These are phyloP conservation scores for Rhizophora mangle DNA, from an alignment of 345 rosid genomes.

Conservation along the genomic window DNA sequence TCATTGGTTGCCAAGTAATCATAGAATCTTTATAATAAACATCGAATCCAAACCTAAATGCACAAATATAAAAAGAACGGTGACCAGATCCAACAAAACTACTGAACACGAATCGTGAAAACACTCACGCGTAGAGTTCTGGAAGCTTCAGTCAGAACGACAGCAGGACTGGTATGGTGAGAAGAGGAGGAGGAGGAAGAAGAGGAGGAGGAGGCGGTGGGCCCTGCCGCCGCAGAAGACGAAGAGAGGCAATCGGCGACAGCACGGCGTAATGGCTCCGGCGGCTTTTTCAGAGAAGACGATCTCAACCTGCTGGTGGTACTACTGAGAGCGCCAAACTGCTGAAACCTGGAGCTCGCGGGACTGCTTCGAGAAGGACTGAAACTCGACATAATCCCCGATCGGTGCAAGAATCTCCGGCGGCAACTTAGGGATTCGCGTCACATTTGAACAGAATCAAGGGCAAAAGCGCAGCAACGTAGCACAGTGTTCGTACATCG, in stretches of 20 bases:
- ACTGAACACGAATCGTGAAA: not conserved
- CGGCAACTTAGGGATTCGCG: not conserved
- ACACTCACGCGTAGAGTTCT: slow-evolving; percentile 85
- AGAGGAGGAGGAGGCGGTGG: slow-evolving; percentile 43
- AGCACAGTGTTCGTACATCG: not conserved
- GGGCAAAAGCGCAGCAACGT: not conserved
- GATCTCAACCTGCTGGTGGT: slow-evolving; percentile 80
- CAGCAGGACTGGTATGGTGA: slow-evolving; percentile 55
- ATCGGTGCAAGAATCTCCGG: slow-evolving; percentile 6
- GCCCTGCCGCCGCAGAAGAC: slow-evolving; percentile 47
- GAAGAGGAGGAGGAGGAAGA: slow-evolving; percentile 36
- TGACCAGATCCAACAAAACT: slow-evolving; percentile 33
- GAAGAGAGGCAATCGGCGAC: slow-evolving; percentile 67
- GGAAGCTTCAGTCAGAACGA: slow-evolving; percentile 69
- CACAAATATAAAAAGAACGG: slow-evolving; percentile 14
- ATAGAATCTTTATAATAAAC: not conserved
- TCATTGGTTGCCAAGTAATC: not conserved
- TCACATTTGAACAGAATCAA: not conserved
- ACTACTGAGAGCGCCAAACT: slow-evolving; percentile 32
- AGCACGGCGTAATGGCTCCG: slow-evolving; percentile 93
- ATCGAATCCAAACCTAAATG: not conserved
- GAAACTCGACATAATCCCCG: slow-evolving; percentile 39
- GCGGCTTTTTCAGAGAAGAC: slow-evolving; percentile 73
- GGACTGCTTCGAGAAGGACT: slow-evolving; percentile 65
- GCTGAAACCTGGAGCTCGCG: slow-evolving; percentile 63